phyloP scores from a whole-genome alignment of 176 grass and related monocot genomes.

The Aechmea fasciata region DNA sequence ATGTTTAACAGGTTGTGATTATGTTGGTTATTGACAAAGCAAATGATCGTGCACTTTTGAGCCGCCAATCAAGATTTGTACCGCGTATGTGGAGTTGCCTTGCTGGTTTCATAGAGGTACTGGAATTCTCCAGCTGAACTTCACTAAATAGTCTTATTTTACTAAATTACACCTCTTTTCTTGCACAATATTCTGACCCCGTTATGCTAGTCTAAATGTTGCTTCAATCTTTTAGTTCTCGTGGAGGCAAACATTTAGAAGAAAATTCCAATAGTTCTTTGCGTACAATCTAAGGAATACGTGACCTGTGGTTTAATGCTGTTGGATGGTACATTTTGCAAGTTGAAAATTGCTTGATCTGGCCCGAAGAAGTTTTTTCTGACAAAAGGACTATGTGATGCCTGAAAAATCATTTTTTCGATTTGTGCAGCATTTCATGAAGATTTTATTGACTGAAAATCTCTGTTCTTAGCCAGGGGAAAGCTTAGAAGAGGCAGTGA shows the following conservation, averaged over 20 bases:
- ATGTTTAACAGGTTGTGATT: slow-evolving; percentile 68
- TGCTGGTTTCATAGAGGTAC: slow-evolving; percentile 93
- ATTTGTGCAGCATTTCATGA: neutral
- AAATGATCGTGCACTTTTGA: slow-evolving; percentile 69
- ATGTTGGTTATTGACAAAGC: slow-evolving; percentile 91
- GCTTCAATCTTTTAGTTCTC: too few species aligned
- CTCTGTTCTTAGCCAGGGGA: slow-evolving; percentile 79
- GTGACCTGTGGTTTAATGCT: too few species aligned
- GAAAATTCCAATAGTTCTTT: too few species aligned
- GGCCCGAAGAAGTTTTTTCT: too few species aligned
- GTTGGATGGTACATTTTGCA: too few species aligned
- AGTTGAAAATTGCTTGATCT: too few species aligned
- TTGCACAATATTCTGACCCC: too few species aligned
- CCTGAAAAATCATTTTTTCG: neutral
- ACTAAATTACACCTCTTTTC: neutral
- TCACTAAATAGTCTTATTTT: neutral
- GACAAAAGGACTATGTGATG: neutral
- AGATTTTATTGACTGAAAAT: slow-evolving; percentile 18
- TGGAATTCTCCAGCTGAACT: neutral
- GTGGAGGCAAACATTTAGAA: too few species aligned
- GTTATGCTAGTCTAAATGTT: too few species aligned
- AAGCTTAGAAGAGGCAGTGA: slow-evolving; percentile 91
- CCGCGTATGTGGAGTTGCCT: slow-evolving; percentile 98
- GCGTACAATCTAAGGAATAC: too few species aligned
- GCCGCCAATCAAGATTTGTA: slow-evolving; percentile 74